Evolutionary conservation across 306 rosid species (phyloP).

Genomic region (Prunus fruticosa): DNA sequence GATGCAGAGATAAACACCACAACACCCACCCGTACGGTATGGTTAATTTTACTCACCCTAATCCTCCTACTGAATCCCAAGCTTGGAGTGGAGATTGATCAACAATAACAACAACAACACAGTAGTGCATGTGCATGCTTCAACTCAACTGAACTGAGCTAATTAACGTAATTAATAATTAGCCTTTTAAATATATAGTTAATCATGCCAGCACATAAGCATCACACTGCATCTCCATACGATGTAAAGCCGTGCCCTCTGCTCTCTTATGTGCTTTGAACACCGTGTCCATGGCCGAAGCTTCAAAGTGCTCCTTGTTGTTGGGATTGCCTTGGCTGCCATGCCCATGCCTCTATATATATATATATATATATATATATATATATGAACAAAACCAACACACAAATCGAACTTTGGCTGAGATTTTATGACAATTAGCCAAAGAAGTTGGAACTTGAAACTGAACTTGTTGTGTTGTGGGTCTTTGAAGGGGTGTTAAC

Average conservation of each 20-base stretch:
- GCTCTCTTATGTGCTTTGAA: slow-evolving; percentile 77
- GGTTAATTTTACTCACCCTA: neutral
- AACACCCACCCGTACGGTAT: neutral
- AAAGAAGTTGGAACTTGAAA: neutral
- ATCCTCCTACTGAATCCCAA: no score
- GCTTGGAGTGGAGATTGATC: no score
- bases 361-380: no score
- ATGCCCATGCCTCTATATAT: slow-evolving; percentile 6
- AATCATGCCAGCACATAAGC: slow-evolving; percentile 83
- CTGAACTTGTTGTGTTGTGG: slow-evolving; percentile 9
- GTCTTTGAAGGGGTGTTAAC: slow-evolving; percentile 15
- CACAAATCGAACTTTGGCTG: neutral
- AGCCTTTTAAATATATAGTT: neutral
- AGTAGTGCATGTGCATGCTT: neutral
- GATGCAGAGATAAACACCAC: neutral
- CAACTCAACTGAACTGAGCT: neutral
- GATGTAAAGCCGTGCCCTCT: slow-evolving; percentile 80
- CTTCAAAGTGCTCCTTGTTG: slow-evolving; percentile 42
- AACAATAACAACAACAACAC: no score
- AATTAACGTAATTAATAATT: neutral
- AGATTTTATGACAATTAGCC: neutral
- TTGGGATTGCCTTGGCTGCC: slow-evolving; percentile 46
- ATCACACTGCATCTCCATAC: slow-evolving; percentile 92
- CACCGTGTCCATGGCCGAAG: slow-evolving; percentile 52
- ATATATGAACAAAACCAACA: no score